These are phyloP conservation scores for Oryza officinalis DNA, from an alignment of 176 grass and related monocot genomes.

Conservation along the genomic window DNA sequence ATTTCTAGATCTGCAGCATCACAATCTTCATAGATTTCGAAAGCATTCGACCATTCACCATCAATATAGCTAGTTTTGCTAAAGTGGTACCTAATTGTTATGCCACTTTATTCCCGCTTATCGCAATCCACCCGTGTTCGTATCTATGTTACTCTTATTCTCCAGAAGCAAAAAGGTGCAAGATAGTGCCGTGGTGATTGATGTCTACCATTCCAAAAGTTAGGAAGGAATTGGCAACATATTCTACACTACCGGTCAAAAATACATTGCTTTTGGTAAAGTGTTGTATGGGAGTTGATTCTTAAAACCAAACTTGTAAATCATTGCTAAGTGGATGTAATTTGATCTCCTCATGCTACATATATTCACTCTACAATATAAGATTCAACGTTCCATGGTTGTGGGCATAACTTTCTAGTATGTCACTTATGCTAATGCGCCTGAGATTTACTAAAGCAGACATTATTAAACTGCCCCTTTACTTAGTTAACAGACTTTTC, in stretches of 20 bases:
- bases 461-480: neutral
- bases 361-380: neutral
- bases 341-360: neutral
- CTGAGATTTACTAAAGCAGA: neutral
- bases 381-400: neutral
- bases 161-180: neutral
- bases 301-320: neutral
- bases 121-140: neutral
- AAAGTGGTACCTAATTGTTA: neutral
- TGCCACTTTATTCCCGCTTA: slow-evolving; percentile 21
- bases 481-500: neutral
- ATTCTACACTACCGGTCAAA: slow-evolving; percentile 5
- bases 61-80: neutral
- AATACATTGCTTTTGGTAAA: neutral
- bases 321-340: neutral
- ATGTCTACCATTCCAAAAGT: neutral
- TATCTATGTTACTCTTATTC: neutral
- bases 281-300: neutral
- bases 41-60: neutral
- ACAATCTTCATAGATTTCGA: slow-evolving; percentile 12
- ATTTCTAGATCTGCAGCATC: slow-evolving; percentile 19
- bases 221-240: neutral
- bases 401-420: neutral
- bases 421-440: neutral
- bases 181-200: neutral